Conservation (phyloP, 208 protist species). For the Sergeia podlipaevii region DNA sequence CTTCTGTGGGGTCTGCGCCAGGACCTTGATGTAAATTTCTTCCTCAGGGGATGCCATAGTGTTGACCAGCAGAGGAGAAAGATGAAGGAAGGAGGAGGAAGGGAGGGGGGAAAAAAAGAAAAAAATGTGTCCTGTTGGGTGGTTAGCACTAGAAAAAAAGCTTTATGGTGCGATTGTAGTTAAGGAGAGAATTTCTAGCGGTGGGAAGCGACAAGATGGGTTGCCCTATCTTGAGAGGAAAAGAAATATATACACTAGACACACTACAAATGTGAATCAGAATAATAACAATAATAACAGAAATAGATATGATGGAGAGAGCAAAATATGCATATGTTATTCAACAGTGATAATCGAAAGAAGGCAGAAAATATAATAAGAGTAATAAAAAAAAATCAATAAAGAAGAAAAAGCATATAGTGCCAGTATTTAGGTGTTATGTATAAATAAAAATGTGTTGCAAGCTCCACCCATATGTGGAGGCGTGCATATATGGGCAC, state of each 20-base stretch:
- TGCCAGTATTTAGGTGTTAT: no score
- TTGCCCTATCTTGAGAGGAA: no score
- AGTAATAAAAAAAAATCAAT: slow-evolving; percentile 6
- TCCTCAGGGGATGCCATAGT: slow-evolving; percentile 6
- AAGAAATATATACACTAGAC: no score
- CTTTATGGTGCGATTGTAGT: background rate
- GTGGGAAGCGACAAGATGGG: background rate
- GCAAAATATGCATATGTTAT: background rate
- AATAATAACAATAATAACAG: background rate
- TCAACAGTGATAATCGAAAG: background rate
- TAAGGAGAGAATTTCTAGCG: background rate
- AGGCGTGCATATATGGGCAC: no score
- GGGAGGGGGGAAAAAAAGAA: background rate
- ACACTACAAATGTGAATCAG: background rate
- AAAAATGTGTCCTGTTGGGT: slow-evolving; percentile 8
- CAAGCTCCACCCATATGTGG: no score
- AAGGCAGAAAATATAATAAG: slow-evolving; percentile 7
- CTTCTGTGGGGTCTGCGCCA: slow-evolving; percentile 14
- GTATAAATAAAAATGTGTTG: no score
- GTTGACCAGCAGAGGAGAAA: background rate
- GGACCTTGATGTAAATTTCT: slow-evolving; percentile 17
- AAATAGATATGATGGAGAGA: background rate
- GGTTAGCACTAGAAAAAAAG: background rate
- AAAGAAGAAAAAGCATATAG: background rate
- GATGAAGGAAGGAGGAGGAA: background rate